Base-by-base conservation (phyloP, 345 rosid genomes). In the Durio zibethinus region DNA sequence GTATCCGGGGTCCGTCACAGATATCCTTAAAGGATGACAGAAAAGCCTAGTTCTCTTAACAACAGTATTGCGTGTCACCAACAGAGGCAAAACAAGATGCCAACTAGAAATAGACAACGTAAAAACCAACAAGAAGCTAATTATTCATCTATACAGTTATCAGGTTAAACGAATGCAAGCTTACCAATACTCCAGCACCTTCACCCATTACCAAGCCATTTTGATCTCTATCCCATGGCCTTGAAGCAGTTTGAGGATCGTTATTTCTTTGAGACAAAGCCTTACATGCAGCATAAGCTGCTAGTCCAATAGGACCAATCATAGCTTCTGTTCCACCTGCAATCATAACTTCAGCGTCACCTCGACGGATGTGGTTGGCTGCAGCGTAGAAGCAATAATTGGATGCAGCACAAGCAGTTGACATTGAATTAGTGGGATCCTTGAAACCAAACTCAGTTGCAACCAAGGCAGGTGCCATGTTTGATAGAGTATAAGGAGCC, bases 301-400 rank as follows among this genome's bases (percentile, higher is more conserved):
- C 98, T 90, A 95, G 84, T n/a, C 93, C 96, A 73, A 93, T 89
- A 60, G 99, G 99, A 82, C 91, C 90, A 72, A 95, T 89, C 29
- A 94, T 96, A 80, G 99, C 99, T 87, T 93, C 99, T 29, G 97
- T 93, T 83, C 99, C 99, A 80, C 99, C 99, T 76, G 99, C 99
- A 85, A 95, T 73, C 93, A 95, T 93, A 88, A 95, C 75, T 84
- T 95, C 97, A 80, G 98, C 99, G 88, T 95, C 98, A 62, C 98
- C 99, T 16, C 94, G 92, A 43, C 96, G 99, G 73, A 93, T 95
- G 84, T 95, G 99, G 72, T 95, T 93, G 16, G 99, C 99, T 83
- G 99, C 99, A 74, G 97, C 98, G 67, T 93, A 92, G 81, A 95
- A 92, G 88, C 99, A 95, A 81, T 90, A 90, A 81, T 95, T 95